Evolutionary conservation across 345 rosid genomes (phyloP), one percentile per base, ranked within the genome.

Genomic region (Acer saccharum): DNA sequence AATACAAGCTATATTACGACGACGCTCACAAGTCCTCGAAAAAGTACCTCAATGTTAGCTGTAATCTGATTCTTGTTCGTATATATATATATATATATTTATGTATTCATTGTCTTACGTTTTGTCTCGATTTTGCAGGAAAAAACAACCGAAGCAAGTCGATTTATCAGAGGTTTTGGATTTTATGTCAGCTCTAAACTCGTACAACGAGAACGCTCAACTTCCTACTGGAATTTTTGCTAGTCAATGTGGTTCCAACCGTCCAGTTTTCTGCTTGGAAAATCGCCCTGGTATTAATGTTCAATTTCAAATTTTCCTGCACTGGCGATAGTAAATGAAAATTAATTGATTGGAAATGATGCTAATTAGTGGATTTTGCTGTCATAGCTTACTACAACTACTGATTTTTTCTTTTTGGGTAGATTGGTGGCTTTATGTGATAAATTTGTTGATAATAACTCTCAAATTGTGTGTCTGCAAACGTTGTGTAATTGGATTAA

Each of bases 1-100:
- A 90, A 81, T 95, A 91, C 93, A 95, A 92, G 79, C 88, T 95
- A 20, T 93, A 90, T 78, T 90, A 91, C 79, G 94, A 88, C 48
- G 86, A 87, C 13, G 71, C 86, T 54, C 84, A 83, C 6, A 92
- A 91, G 78, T 88, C 88, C 77, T 82, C 93, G 25, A 83, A 86
- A 83, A 93, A 86, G 98, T 93, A 88, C 29, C 39, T 58, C 14
- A 7, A 25, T 27, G 25, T 72, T 60, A 66, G 58, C 76, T 8
- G 60, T 71, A 67, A 44, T 65, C 74, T 66, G 25, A 52, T 44
- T 12, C 41, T 58, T 78, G 7, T 70, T 60, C 68, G 8, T 11
- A 43, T 21, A 20, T 27, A 58, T 41, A 21, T 20, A 62, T 14
- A 25, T 32, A 16, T 17, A 20, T 17, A 14, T n/a, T 17, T 52